phyloP scores from a whole-genome alignment of 768 basidiomycete species.

The Tulasnella sp. region DNA sequence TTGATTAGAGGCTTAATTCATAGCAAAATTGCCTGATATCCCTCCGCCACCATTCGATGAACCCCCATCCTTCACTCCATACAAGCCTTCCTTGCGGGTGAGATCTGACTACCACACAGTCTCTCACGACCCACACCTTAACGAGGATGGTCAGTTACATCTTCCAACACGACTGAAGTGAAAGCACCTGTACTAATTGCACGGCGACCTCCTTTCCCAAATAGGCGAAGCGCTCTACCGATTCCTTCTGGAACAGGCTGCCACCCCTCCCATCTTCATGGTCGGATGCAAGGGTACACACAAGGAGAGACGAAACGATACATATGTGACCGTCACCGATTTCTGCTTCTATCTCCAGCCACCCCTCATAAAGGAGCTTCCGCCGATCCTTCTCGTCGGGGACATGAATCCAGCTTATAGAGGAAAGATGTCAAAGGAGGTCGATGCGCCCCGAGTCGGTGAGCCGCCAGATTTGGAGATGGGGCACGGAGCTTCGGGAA shows the following conservation, averaged over 20 bases:
- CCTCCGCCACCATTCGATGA: too few relatives aligned
- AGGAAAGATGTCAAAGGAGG: slow-evolving; percentile 50
- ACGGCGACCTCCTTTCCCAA: slow-evolving; percentile 1
- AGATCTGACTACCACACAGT: too few relatives aligned
- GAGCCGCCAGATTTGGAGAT: too few relatives aligned
- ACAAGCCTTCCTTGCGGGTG: too few relatives aligned
- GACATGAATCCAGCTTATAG: slow-evolving; percentile 57
- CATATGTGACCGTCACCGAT: slow-evolving; percentile 59
- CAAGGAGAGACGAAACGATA: slow-evolving; percentile 42
- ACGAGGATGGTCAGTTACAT: slow-evolving; percentile 42
- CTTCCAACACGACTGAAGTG: too few relatives aligned
- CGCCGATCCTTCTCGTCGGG: slow-evolving; percentile 48
- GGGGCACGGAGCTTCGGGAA: too few relatives aligned
- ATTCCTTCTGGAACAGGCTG: slow-evolving; percentile 53
- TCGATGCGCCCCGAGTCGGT: slow-evolving; percentile 33
- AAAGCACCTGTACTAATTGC: background rate
- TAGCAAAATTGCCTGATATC: too few relatives aligned
- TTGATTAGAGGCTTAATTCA: too few relatives aligned
- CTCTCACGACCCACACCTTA: slow-evolving; percentile 61
- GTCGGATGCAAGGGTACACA: slow-evolving; percentile 48
- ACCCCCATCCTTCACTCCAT: too few relatives aligned
- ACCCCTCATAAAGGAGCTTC: too few relatives aligned
- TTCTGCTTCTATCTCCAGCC: slow-evolving; percentile 50
- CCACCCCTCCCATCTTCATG: slow-evolving; percentile 34
- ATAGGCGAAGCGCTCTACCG: slow-evolving; percentile 63